Base-by-base conservation (phyloP, 371 early-diverging fungal genomes). In the Lichtheimia ornata region DNA sequence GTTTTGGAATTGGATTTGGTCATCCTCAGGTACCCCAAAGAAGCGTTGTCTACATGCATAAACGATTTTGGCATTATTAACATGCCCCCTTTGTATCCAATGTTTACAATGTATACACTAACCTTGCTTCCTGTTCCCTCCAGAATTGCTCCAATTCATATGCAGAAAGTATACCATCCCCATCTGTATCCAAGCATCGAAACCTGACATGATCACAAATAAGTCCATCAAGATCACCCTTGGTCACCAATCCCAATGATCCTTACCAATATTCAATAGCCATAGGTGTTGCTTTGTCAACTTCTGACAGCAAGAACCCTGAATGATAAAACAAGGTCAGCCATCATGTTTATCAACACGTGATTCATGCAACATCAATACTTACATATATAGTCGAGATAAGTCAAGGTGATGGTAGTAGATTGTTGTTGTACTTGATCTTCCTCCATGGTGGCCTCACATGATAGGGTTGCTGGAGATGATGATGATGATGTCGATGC, bases 101-200 rank as follows among this genome's bases (percentile, higher is more conserved):
- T 35, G 5, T 49, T 2, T 13, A 12, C 22, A 18, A 27, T 18
- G 5, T n/a, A n/a, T 22, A 17, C 14, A 40, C 5, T 43, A 66
- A 75, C 74, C 64, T 74, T 61, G 59, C 67, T 25, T 72, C 80
- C 69, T 96, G 95, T 62, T 96, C 94, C 30, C 88, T 84, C 77
- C 86, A 96, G 68, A 96, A 89, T 51, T 88, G 83, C 41, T 86
- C 79, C 11, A 97, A 68, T 73, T 97, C 97, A 73, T 89, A 91
- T 15, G 89, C 76, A 6, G 89, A 84, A 12, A 97, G 73, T 2
- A 89, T 58, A 5, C 96, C 97, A 73, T 96, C 97, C 6, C 91
- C 91, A 69, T 97, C 97, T 7, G 89, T 68, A 69, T 97, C 97
- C 74, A 97, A 73, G 58, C 90, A 90, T 56, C 94, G 84, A 79